phyloP scores from a whole-genome alignment of 2,329 filamentous ascomycete species.

The Colletotrichum spinosum region DNA sequence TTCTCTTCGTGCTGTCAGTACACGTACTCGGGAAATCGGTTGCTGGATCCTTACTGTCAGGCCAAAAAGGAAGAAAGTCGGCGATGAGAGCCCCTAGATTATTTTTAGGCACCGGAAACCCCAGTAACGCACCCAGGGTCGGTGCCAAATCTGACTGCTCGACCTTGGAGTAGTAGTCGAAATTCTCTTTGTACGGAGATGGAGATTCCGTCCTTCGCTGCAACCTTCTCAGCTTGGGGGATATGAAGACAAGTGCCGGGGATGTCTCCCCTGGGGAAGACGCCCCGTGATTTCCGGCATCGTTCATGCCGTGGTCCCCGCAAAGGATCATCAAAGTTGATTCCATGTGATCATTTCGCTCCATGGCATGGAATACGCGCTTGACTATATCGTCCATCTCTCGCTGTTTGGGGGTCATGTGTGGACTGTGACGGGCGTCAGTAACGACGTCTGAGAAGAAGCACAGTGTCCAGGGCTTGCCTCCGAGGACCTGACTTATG shows the following conservation, averaged over 20 bases:
- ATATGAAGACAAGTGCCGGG: constrained; percentile 90
- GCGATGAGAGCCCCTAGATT: constrained; percentile 89
- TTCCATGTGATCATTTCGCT: constrained; percentile 74
- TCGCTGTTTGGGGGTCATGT: constrained; percentile 91
- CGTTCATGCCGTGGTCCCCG: constrained; percentile 99
- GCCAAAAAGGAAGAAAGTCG: constrained; percentile 84
- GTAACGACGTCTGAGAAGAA: background rate
- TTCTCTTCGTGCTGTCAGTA: constrained; percentile 43
- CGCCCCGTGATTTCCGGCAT: constrained; percentile 95
- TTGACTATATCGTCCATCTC: constrained; percentile 92
- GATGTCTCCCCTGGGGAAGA: constrained; percentile 95
- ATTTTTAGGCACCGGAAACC: constrained; percentile 89
- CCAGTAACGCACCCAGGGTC: constrained; percentile 86
- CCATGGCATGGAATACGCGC: constrained; percentile 81
- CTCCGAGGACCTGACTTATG: constrained; percentile 93
- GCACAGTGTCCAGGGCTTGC: constrained; percentile 52
- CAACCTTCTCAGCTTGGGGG: constrained; percentile 79
- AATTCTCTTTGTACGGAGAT: constrained; percentile 71
- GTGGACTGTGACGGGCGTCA: constrained; percentile 65
- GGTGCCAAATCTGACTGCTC: constrained; percentile 96
- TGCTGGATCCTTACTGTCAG: constrained; percentile 60
- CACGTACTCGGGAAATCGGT: background rate
- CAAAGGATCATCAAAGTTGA: constrained; percentile 87
- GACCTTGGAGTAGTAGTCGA: constrained; percentile 85
- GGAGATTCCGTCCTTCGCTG: constrained; percentile 62